Base-by-base conservation (phyloP, 495 filamentous ascomycete genomes). In the Hypoxylon trugodes region DNA sequence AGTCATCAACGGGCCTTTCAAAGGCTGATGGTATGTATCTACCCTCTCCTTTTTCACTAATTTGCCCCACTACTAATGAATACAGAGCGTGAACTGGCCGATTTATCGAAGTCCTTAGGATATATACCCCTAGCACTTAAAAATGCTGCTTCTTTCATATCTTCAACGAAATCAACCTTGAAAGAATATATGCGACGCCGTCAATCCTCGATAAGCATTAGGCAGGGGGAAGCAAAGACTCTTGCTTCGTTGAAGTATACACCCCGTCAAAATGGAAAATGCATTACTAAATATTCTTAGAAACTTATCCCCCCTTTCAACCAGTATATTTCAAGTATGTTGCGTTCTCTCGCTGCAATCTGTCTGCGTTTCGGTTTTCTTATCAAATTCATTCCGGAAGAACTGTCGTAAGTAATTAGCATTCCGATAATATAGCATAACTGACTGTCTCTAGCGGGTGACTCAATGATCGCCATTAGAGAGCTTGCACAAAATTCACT, bases 1-100 rank as follows among this genome's bases (percentile, higher is more conserved):
- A 30, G 4, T n/a, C 24, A 30, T 32, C 42, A 6, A 46, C 42
- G n/a, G 42, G 42, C 4, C 42, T 46, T 46, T 46, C 24, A 46
- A 25, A 46, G n/a, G 42, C 42, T 8, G 19, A 30, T 30, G 42
- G 42, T 46, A n/a, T 15, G 42, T 46, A 30, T 15, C 19, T 8
- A 46, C n/a, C 40, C 40, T 46, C 42, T 1, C 24, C 24, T 9
- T n/a, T n/a, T n/a, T n/a, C n/a, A n/a, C 13, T n/a, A 6, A 7
- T 6, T 4, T 2, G 25, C 2, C 4, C 26, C 1, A 13, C 30
- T 7, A 25, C 42, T 46, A 21, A 46, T 30, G n/a, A 30, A 30
- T 30, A 6, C 24, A 46, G 42, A 46, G 13, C 42, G 10, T 18
- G 42, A 46, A 6, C 9, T 46, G 42, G 42, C 15, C 9, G 19